These are phyloP conservation scores for Pelargonium cotyledonis DNA, from an alignment of 441 rosid species.

Conservation along the genomic window DNA sequence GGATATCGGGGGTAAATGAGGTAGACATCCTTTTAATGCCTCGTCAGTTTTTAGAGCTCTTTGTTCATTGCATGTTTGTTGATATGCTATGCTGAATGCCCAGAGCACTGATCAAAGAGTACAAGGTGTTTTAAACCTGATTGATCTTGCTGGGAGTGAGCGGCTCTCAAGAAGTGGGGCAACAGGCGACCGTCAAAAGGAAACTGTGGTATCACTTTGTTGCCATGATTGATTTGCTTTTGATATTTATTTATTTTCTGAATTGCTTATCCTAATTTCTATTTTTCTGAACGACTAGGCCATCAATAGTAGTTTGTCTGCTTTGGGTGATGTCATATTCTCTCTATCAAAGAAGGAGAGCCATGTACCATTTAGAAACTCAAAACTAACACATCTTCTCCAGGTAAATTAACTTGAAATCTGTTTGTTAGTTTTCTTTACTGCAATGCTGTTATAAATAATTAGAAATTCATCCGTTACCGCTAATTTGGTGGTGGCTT, in stretches of 20 bases:
- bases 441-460: constrained; percentile 3
- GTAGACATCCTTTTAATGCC: constrained; percentile 25
- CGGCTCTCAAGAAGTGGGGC: constrained; percentile 84
- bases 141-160: constrained; percentile 97
- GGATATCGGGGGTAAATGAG: constrained; percentile 88
- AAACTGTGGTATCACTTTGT: constrained; percentile 62
- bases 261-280: constrained; percentile 7
- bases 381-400: constrained; percentile 87
- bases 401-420: constrained; percentile 48
- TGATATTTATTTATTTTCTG: neutral
- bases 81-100: constrained; percentile 20
- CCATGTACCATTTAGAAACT: constrained; percentile 93
- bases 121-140: constrained; percentile 82
- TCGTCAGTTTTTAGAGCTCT: neutral
- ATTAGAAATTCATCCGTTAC: neutral
- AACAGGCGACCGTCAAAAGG: constrained; percentile 86
- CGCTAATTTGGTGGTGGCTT: neutral
- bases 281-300: constrained; percentile 40
- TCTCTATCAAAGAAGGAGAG: constrained; percentile 93
- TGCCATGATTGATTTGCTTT: neutral
- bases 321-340: constrained; percentile 80
- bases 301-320: constrained; percentile 85
- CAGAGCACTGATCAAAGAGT: constrained; percentile 93
- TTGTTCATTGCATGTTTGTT: neutral
- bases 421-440: neutral